Base-by-base conservation (phyloP, 257 asterid genomes). In the Datura wrightii region DNA sequence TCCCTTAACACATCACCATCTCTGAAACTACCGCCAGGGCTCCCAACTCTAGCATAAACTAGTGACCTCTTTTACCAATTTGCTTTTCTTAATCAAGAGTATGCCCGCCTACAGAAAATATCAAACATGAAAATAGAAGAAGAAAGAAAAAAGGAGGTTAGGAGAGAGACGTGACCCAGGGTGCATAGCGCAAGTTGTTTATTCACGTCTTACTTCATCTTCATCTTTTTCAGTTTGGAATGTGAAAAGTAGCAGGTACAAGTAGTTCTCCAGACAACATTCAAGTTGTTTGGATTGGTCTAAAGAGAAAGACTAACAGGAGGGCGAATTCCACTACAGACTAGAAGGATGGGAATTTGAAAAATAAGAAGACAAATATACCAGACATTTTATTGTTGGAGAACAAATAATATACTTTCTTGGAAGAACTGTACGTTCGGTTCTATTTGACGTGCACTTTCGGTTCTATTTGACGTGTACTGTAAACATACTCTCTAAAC, bases 31-130 rank as follows among this genome's bases (percentile, higher is more conserved):
- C 42, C 71, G 39, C 16, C 71, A 31, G 71, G n/a, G 42, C 71
- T 63, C 71, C 71, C 71, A 31, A 63, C 42, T 63, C 71, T 63
- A 63, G 8, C 42, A 63, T 10, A 63, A 31, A 63, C 42, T 63
- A 63, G 15, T 24, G 42, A 34, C 71, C 71, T 63, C 41, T 31
- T 11, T 63, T 24, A 37, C 39, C 14, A 31, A 31, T 63, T 63
- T 63, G 16, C 71, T 31, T 63, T 31, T 24, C 42, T 31, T 31
- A 24, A 63, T 34, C 42, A 31, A 63, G 18, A 24, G 44, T 1
- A 31, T 10, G 24, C 7, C 39, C 67, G 31, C 42, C 18, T 56
- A 15, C 62, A 56, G 62, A 53, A 8, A 31, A 8, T 60, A 24
- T 34, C 67, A 60, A 60, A 24, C 37, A 60, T 34, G 41, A 13